Base-by-base conservation (phyloP, 345 rosid species). In the Rhizophora apiculata region DNA sequence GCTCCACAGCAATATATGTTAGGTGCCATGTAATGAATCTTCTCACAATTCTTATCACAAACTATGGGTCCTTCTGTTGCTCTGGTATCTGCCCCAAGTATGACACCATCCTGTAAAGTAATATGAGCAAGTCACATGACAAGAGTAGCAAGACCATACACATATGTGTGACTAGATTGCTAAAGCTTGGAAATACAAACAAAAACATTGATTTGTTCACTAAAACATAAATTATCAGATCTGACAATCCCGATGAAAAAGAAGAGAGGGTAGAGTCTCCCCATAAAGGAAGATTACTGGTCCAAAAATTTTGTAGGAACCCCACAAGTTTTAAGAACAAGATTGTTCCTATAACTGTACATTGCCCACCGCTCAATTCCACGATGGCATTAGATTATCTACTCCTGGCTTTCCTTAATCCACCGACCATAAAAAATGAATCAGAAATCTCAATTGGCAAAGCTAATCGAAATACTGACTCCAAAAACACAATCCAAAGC, bases 51-150 rank as follows among this genome's bases (percentile, higher is more conserved):
- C 83, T 95, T 94, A 76, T 95, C 99, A 71, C 96, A 89, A 52
- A 95, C 99, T n/a, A 95, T 95, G 60, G 97, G 92, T 29, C 98
- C 99, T 78, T 86, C 97, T 18, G 98, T 96, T 56, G 96, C 96
- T 43, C 94, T 77, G 5, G 96, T 90, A 76, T 90, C 99, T 55
- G 98, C 97, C 16, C 96, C 97, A 63, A 95, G 96, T 86, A 92
- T 88, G 53, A 91, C 93, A 43, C 99, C 98, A 71, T 91, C 97
- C 97, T 94, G 37, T 15, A 7, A 26, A 53, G 76, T 60, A 68
- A 34, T 58, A 39, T 18, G 19, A 21, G 24, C 9, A n/a, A 21
- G 52, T 68, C 30, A 72, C 63, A 24, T 39, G 54, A 39, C 9
- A 37, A 60, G 13, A 13, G 55, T 29, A 49, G 34, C 59, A 21